A percentile compares a stretch with the other conserved stretches of the same genome.
These are phyloP conservation scores for Septoria linicola DNA, from an alignment of 2,329 filamentous ascomycete genomes.

Conservation along the genomic window DNA sequence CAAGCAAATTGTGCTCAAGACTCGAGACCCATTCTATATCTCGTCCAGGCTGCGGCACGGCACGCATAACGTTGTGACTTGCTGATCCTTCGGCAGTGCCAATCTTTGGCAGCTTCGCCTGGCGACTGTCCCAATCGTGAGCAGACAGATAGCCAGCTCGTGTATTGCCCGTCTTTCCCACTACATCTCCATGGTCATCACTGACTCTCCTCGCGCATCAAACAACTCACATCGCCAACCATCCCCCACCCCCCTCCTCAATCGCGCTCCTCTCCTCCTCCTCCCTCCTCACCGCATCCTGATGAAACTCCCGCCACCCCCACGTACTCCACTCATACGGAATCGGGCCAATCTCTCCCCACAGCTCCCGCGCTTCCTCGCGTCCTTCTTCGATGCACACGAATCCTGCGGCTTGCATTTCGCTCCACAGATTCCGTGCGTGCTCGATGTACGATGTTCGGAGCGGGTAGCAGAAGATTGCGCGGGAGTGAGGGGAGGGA, in stretches of 20 bases:
- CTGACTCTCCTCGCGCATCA: no score
- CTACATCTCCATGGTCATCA: no score
- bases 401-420: constrained; percentile 41
- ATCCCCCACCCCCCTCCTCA: neutral
- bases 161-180: no score
- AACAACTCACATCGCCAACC: constrained; percentile 11
- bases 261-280: neutral
- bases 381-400: constrained; percentile 39
- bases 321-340: constrained; percentile 43
- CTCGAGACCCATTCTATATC: no score
- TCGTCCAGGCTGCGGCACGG: no score
- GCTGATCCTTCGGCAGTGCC: no score
- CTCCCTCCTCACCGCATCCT: constrained; percentile 6
- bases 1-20: no score
- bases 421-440: constrained; percentile 44
- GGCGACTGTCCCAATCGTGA: no score
- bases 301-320: constrained; percentile 37
- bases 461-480: constrained; percentile 43
- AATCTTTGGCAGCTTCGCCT: no score
- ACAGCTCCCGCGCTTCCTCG: constrained; percentile 33
- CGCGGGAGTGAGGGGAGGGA: constrained; percentile 31
- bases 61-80: no score
- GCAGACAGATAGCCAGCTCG: no score
- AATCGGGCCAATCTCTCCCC: constrained; percentile 39
- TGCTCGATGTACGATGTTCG: constrained; percentile 46